Percentiles rank a stretch among this genome's conserved stretches.
These are phyloP conservation scores for Xylaria sp. DNA, from an alignment of 2,329 filamentous ascomycete species.

Conservation along the genomic window DNA sequence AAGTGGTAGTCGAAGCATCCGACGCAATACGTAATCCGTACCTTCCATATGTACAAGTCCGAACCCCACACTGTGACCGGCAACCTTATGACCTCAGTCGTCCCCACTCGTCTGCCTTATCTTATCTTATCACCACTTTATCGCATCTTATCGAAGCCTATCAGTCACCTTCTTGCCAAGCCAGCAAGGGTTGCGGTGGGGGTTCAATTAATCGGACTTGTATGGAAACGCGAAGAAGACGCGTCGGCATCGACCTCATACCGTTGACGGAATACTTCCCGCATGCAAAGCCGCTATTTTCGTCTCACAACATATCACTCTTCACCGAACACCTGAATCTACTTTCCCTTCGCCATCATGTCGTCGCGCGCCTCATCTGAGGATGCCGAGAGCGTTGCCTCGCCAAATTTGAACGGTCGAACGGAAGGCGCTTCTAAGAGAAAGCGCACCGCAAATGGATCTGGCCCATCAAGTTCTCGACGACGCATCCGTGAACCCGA, in stretches of 20 bases:
- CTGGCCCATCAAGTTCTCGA: slow-evolving; percentile 26
- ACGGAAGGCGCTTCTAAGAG: slow-evolving; percentile 28
- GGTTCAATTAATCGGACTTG: not conserved
- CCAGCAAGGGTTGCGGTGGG: not conserved
- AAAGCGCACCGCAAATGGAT: slow-evolving; percentile 30
- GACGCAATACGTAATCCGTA: not conserved
- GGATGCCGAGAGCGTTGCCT: slow-evolving; percentile 20
- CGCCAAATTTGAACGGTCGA: slow-evolving; percentile 17
- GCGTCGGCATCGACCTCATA: not conserved
- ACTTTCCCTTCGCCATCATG: slow-evolving; percentile 14
- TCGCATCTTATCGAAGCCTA: not conserved
- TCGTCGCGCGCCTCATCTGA: slow-evolving; percentile 23
- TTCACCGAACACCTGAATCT: not conserved
- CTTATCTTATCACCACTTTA: slow-evolving; percentile 2
- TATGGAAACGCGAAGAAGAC: not conserved
- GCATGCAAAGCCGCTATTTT: not conserved
- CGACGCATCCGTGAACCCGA: slow-evolving; percentile 30
- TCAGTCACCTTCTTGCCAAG: not conserved
- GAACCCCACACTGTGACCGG: not conserved
- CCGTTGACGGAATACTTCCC: not conserved
- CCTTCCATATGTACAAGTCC: not conserved
- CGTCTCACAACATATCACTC: not conserved
- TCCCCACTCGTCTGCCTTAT: not conserved
- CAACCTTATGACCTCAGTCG: not conserved
- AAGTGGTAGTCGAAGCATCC: too few relatives aligned